These are phyloP conservation scores for Syzygium grande DNA, from an alignment of 345 rosid species.

Conservation along the genomic window DNA sequence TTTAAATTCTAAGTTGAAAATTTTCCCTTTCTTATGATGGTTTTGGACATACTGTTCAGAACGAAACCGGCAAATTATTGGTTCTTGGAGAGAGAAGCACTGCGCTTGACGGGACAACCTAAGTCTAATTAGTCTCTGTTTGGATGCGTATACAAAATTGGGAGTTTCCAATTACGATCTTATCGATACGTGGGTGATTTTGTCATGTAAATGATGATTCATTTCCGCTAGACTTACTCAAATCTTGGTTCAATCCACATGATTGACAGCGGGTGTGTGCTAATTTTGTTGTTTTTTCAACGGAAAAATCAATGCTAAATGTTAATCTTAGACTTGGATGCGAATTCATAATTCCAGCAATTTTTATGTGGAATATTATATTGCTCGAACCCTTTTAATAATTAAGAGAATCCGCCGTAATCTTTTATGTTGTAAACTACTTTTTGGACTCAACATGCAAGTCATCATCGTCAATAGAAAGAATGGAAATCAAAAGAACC, in stretches of 20 bases:
- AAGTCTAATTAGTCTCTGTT: background rate
- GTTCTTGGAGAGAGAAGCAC: background rate
- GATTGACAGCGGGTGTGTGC: background rate
- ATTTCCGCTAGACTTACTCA: background rate
- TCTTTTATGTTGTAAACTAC: background rate
- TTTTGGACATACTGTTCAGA: background rate
- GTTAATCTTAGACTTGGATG: background rate
- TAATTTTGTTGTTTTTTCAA: background rate
- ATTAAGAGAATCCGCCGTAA: background rate
- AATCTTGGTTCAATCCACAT: background rate
- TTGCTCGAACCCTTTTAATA: background rate
- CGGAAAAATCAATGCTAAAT: background rate
- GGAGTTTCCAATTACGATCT: no score
- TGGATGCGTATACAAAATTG: background rate
- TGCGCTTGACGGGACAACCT: background rate
- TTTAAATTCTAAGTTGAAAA: background rate
- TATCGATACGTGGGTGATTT: background rate
- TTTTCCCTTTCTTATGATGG: background rate
- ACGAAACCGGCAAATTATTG: background rate
- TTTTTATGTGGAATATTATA: background rate
- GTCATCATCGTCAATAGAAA: background rate
- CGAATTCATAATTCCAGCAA: background rate
- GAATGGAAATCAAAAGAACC: background rate
- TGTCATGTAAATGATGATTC: background rate
- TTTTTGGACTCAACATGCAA: background rate